Evolutionary conservation across 306 rosid genomes (phyloP).

Genomic region (Prunus dulcis): DNA sequence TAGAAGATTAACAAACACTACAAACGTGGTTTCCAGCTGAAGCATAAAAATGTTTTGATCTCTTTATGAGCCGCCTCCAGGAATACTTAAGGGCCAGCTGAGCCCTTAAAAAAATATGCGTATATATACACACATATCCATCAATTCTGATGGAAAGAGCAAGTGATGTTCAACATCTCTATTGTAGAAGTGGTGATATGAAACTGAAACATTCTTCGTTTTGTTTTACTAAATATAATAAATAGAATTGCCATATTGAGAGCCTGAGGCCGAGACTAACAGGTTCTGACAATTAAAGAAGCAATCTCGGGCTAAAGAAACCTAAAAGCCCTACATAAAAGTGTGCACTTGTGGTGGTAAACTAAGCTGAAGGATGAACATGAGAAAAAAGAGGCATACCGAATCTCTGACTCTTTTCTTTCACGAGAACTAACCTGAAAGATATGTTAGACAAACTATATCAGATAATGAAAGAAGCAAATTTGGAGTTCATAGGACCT

Average conservation of each 20-base stretch:
- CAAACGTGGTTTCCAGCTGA: neutral
- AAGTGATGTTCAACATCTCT: neutral
- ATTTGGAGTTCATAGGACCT: slow-evolving; percentile 13
- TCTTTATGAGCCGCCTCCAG: neutral
- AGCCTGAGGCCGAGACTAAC: slow-evolving; percentile 3
- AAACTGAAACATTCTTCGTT: neutral
- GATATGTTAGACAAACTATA: slow-evolving; percentile 19
- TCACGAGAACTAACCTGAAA: slow-evolving; percentile 75
- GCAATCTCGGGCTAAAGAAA: neutral
- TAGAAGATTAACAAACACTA: neutral
- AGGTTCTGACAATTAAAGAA: neutral
- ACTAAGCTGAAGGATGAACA: neutral
- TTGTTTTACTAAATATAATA: neutral
- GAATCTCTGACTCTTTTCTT: slow-evolving; percentile 94
- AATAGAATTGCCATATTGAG: neutral
- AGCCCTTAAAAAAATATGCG: neutral
- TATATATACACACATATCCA: neutral
- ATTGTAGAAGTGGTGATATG: neutral
- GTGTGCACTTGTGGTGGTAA: neutral
- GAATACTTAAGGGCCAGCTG: neutral
- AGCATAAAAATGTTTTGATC: neutral
- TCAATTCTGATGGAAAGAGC: neutral
- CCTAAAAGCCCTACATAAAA: neutral
- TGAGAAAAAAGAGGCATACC: slow-evolving; percentile 43
- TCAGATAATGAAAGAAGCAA: slow-evolving; percentile 18